Percentiles rank a stretch among this genome's conserved stretches.
Evolutionary conservation across 352 stramenopile genomes (phyloP).

Genomic region (Pythium scleroteichum): DNA sequence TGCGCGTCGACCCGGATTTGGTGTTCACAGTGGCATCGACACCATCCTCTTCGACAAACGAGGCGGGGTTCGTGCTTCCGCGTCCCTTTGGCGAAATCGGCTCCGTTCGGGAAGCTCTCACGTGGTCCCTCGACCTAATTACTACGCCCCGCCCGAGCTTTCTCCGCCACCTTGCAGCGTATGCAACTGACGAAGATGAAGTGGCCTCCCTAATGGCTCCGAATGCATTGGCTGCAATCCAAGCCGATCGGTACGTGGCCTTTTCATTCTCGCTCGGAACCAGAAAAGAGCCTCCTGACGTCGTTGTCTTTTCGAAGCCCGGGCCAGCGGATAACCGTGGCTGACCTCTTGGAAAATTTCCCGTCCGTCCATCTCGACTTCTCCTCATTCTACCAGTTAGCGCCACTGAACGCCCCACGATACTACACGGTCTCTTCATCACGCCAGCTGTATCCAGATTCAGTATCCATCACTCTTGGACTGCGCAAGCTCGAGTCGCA

Average conservation of each 20-base stretch:
- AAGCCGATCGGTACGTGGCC: slow-evolving; percentile 37
- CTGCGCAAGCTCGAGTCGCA: slow-evolving; percentile 50
- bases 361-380: slow-evolving; percentile 69
- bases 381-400: slow-evolving; percentile 65
- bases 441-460: slow-evolving; percentile 48
- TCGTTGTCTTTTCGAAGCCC: slow-evolving; percentile 15
- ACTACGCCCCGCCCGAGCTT: slow-evolving; percentile 63
- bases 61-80: slow-evolving; percentile 7
- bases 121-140: slow-evolving; percentile 75
- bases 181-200: slow-evolving; percentile 57
- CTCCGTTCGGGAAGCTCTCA: slow-evolving; percentile 65
- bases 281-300: not conserved
- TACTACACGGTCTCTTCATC: slow-evolving; percentile 89
- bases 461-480: slow-evolving; percentile 73
- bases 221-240: slow-evolving; percentile 46
- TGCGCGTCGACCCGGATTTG: slow-evolving; percentile 58
- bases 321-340: slow-evolving; percentile 42
- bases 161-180: slow-evolving; percentile 58
- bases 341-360: slow-evolving; percentile 69
- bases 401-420: slow-evolving; percentile 56
- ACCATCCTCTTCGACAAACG: not conserved
- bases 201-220: slow-evolving; percentile 45
- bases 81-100: slow-evolving; percentile 60
- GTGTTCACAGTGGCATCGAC: slow-evolving; percentile 43
- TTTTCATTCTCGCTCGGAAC: not conserved